Conservation (phyloP, 2,329 filamentous ascomycete genomes). For the Paracoccidioides lutzii region DNA sequence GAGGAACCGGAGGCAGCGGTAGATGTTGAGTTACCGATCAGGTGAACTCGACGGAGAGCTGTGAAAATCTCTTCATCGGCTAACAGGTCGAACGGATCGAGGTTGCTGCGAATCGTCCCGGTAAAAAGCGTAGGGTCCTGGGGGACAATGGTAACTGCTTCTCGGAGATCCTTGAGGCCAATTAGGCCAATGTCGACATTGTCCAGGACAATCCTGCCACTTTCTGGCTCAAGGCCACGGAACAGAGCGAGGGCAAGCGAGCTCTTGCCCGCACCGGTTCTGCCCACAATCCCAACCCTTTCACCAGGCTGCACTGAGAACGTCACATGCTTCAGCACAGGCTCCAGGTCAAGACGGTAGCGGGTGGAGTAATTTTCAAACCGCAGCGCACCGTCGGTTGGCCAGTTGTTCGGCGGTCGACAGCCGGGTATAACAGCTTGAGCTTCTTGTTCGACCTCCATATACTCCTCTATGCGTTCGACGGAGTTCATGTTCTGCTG, state of each 20-base stretch:
- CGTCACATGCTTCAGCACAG: slow-evolving; percentile 67
- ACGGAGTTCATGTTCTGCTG: slow-evolving; percentile 99
- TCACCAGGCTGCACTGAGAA: slow-evolving; percentile 78
- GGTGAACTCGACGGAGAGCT: slow-evolving; percentile 73
- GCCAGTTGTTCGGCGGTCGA: slow-evolving; percentile 70
- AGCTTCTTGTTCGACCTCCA: slow-evolving; percentile 92
- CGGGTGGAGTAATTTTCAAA: slow-evolving; percentile 82
- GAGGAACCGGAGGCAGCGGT: slow-evolving; percentile 15
- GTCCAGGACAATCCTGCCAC: slow-evolving; percentile 81
- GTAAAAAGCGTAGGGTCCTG: slow-evolving; percentile 89
- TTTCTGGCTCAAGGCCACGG: slow-evolving; percentile 80
- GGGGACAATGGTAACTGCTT: slow-evolving; percentile 92
- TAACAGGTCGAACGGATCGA: slow-evolving; percentile 83
- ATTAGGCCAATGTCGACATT: slow-evolving; percentile 81
- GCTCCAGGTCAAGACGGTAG: slow-evolving; percentile 76
- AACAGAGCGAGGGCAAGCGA: slow-evolving; percentile 88
- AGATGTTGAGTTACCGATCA: slow-evolving; percentile 45
- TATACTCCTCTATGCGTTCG: slow-evolving; percentile 92
- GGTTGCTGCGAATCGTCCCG: slow-evolving; percentile 79
- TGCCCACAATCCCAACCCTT: slow-evolving; percentile 91
- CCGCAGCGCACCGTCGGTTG: slow-evolving; percentile 69
- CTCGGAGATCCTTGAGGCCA: slow-evolving; percentile 81
- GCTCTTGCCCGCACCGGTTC: slow-evolving; percentile 93
- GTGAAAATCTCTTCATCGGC: slow-evolving; percentile 84
- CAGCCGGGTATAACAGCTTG: slow-evolving; percentile 62